Evolutionary conservation across 2,329 filamentous ascomycete genomes (phyloP).

Genomic region (Cladosporium phlei): DNA sequence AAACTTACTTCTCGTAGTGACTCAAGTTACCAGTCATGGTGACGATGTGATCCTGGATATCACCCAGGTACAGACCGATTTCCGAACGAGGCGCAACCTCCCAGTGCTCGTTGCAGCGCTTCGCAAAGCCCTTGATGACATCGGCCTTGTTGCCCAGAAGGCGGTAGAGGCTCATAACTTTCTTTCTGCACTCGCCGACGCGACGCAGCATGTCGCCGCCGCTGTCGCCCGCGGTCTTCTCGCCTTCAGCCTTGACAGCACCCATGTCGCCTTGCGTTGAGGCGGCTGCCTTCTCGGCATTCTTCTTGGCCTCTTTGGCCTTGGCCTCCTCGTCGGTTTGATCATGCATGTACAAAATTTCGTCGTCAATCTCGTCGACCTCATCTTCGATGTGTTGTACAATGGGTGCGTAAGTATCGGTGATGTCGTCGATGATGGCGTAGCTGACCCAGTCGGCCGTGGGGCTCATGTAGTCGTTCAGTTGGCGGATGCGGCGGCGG

Average conservation of each 20-base stretch:
- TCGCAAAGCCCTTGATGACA: constrained; percentile 98
- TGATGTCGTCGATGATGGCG: constrained; percentile 96
- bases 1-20: constrained; percentile 85
- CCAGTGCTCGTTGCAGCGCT: constrained; percentile 97
- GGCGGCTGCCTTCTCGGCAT: constrained; percentile 24
- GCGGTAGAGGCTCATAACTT: constrained; percentile 92
- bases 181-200: constrained; percentile 91
- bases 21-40: constrained; percentile 96
- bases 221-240: constrained; percentile 39
- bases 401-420: constrained; percentile 87
- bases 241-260: constrained; percentile 27
- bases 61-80: constrained; percentile 94
- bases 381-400: constrained; percentile 93
- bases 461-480: constrained; percentile 88
- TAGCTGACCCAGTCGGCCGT: constrained; percentile 98
- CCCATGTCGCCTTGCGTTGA: constrained; percentile 24
- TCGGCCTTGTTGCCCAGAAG: constrained; percentile 95
- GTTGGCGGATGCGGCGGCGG: constrained; percentile 82
- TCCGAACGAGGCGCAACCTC: constrained; percentile 91
- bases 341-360: constrained; percentile 77
- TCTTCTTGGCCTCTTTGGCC: constrained; percentile 24
- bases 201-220: constrained; percentile 82
- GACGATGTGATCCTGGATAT: constrained; percentile 98
- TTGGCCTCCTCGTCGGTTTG: constrained; percentile 33
- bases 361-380: constrained; percentile 94